A percentile compares a stretch with the other conserved stretches of the same genome.
Conservation (phyloP, 106 monocot genomes). For the Phalaenopsis equestris region DNA sequence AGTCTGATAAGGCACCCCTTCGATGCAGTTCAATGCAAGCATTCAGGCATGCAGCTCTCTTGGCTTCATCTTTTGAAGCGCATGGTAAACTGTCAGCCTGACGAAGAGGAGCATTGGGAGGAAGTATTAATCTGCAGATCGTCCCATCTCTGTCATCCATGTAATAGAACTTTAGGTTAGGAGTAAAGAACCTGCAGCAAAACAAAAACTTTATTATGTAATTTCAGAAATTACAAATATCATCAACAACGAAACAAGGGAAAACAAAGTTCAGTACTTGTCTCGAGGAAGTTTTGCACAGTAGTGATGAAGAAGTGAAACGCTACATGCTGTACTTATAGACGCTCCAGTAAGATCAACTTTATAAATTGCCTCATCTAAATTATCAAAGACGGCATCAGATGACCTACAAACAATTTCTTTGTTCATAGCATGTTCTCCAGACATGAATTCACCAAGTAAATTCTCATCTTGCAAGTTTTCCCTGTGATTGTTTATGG, state of each 20-base stretch:
- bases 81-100: constrained; percentile 60
- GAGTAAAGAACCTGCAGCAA: constrained; percentile 65
- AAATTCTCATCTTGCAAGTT: constrained; percentile 50
- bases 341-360: constrained; percentile 77
- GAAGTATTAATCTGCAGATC: constrained; percentile 73
- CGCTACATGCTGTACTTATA: constrained; percentile 80
- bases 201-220: background rate
- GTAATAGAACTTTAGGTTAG: constrained; percentile 63
- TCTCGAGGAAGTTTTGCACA: constrained; percentile 82
- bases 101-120: constrained; percentile 83
- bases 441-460: constrained; percentile 44
- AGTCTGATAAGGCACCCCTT: constrained; percentile 65
- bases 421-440: constrained; percentile 71
- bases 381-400: constrained; percentile 45
- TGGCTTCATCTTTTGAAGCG: constrained; percentile 84
- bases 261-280: constrained; percentile 27
- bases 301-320: constrained; percentile 79
- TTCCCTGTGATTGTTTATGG: constrained; percentile 37
- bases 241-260: background rate
- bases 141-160: constrained; percentile 51
- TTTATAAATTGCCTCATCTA: constrained; percentile 62
- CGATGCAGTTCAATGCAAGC: constrained; percentile 76
- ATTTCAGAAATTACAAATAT: background rate
- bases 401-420: constrained; percentile 63
- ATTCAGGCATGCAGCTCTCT: constrained; percentile 67